These are phyloP conservation scores for Gossypium bickii DNA, from an alignment of 345 rosid species.

Conservation along the genomic window DNA sequence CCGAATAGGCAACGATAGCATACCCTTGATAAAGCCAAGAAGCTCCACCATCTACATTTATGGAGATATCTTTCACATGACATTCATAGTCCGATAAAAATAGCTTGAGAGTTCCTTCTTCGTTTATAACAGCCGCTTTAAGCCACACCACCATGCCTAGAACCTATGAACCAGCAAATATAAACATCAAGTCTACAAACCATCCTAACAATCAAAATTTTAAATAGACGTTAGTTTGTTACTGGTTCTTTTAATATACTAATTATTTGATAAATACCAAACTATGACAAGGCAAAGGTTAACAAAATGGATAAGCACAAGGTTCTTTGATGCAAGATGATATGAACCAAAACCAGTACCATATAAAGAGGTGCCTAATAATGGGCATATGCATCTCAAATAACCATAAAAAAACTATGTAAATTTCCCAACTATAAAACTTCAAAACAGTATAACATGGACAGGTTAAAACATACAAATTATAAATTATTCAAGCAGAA, in stretches of 20 bases:
- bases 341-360: too few relatives aligned
- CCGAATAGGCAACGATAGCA: slow-evolving; percentile 8
- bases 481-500: too few relatives aligned
- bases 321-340: not conserved
- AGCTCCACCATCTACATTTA: slow-evolving; percentile 68
- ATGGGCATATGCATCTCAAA: too few relatives aligned
- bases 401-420: too few relatives aligned
- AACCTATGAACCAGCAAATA: slow-evolving; percentile 36
- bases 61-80: slow-evolving; percentile 46
- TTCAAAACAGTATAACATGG: too few relatives aligned
- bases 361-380: too few relatives aligned
- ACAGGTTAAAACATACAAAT: too few relatives aligned
- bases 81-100: slow-evolving; percentile 40
- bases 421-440: too few relatives aligned
- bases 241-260: not conserved
- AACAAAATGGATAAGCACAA: not conserved
- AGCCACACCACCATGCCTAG: slow-evolving; percentile 50
- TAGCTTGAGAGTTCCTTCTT: slow-evolving; percentile 47
- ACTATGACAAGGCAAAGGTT: not conserved
- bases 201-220: not conserved
- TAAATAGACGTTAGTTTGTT: not conserved
- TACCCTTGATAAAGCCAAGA: slow-evolving; percentile 89
- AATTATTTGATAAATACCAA: not conserved
- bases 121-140: slow-evolving; percentile 31
- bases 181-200: not conserved